Base-by-base conservation (phyloP, 2,329 filamentous ascomycete species). In the Ceratocystis variospora region DNA sequence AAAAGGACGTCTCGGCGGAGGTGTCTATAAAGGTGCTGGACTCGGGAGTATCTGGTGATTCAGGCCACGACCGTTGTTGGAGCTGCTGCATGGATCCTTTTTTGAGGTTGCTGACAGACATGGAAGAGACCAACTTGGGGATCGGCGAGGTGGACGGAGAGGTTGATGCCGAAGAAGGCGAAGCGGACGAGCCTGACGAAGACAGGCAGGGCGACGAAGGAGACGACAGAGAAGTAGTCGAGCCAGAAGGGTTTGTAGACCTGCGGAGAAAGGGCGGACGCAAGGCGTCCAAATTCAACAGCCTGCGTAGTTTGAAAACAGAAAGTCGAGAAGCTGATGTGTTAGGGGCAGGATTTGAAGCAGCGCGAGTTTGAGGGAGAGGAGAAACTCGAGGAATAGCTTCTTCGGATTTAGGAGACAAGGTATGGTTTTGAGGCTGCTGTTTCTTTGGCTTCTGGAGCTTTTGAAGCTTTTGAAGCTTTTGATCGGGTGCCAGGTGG, bases 131-230 rank as follows among this genome's bases (percentile, higher is more conserved):
- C 10, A 64, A 48, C 45, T 57, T 44, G 41, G 46, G 25, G 22
- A 55, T 55, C 25, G 55, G 57, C 28, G 57, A 53, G 41, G 63
- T 55, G 7, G 57, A 57, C 4, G 66, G 64, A 46, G 64, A 65
- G 31, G 66, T 33, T 1, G 61, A 41, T 10, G 66, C 33, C 19
- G 66, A 66, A 2, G 46, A 62, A 37, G 61, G 33, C 5, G 65
- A 66, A 7, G 41, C 65, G 17, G 59, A 66, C 15, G 65, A 66
- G 15, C 37, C 62, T 4, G 41, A 61, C 33, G 59, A 66, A 17
- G 65, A 66, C 45, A 66, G 61, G 22, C 59, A 66, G 33, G 65
- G 66, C 46, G 63, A 68, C 37, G 66, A 65, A 19, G 66, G 66
- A 5, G 66, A 67, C 10, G 63, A 64, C 45, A 62, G 44, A 17